Conservation (phyloP, 163 green algal species). For the Scenedesmus sp. region DNA sequence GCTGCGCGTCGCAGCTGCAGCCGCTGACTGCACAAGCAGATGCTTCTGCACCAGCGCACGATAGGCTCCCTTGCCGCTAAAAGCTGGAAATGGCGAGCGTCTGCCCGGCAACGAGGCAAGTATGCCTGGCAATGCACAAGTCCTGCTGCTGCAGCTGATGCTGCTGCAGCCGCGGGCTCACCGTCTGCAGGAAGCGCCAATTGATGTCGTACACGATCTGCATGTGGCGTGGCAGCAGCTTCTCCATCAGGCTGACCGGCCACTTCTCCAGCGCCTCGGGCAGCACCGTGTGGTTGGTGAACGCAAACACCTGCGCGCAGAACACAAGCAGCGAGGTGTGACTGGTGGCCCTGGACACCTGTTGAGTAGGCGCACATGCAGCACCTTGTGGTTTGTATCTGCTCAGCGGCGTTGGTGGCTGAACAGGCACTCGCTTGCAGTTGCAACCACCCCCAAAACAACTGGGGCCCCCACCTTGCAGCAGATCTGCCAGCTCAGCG, state of each 20-base stretch:
- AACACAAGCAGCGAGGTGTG: neutral
- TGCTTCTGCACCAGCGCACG: too few relatives aligned
- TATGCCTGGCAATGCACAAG: neutral
- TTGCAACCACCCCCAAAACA: neutral
- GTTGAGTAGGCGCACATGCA: neutral
- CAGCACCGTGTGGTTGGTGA: constrained; percentile 99
- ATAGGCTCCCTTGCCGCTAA: too few relatives aligned
- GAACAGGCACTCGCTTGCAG: neutral
- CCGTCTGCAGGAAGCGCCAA: constrained; percentile 93
- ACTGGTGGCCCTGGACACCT: neutral
- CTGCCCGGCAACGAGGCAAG: too few relatives aligned
- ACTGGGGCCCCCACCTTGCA: constrained; percentile 64
- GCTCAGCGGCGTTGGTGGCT: neutral
- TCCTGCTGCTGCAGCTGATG: neutral
- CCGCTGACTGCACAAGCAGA: too few relatives aligned
- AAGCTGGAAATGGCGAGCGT: too few relatives aligned
- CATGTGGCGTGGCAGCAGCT: constrained; percentile 98
- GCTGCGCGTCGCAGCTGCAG: too few relatives aligned
- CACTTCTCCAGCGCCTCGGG: constrained; percentile 99
- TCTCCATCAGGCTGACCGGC: constrained; percentile 93
- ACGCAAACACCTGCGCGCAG: constrained; percentile 86
- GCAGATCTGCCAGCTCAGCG: constrained; percentile 87
- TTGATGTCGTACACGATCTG: constrained; percentile 99
- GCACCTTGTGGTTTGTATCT: too few relatives aligned
- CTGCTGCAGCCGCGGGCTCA: neutral